Conservation (phyloP, 768 basidiomycete species). For the Mycena galopus region DNA sequence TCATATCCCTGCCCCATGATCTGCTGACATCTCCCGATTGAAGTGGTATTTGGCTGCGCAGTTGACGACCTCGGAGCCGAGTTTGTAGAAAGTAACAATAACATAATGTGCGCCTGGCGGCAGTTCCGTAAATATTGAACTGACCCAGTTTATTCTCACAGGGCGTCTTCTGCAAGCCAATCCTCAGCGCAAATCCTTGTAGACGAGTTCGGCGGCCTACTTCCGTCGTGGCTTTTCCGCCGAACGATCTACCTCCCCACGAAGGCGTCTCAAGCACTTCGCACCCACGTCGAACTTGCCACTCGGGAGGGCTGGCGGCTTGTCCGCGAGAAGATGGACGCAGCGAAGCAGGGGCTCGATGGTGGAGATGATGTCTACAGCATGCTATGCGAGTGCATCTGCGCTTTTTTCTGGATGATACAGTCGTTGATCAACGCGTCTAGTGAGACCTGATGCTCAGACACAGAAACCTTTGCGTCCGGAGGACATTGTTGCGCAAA, state of each 20-base stretch:
- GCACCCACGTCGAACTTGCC: constrained; percentile 24
- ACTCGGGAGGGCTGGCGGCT: constrained; percentile 22
- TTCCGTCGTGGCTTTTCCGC: constrained; percentile 28
- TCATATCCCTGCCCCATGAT: constrained; percentile 17
- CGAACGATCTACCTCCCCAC: constrained; percentile 24
- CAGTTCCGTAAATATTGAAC: constrained; percentile 21
- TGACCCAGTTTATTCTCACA: constrained; percentile 19
- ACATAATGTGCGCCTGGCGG: constrained; percentile 19
- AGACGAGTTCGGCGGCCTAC: constrained; percentile 12
- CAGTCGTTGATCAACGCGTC: constrained; percentile 12
- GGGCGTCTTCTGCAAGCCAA: constrained; percentile 24
- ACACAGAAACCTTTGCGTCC: constrained; percentile 19
- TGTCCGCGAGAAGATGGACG: constrained; percentile 24
- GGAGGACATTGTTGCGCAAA: constrained; percentile 30
- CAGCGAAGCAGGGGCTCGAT: constrained; percentile 24
- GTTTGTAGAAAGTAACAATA: constrained; percentile 25
- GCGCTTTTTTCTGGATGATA: constrained; percentile 23
- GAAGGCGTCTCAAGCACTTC: constrained; percentile 18
- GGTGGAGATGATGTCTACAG: constrained; percentile 24
- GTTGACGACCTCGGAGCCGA: constrained; percentile 21
- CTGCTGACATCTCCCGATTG: constrained; percentile 19
- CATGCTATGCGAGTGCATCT: constrained; percentile 20
- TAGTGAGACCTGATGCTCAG: constrained; percentile 23
- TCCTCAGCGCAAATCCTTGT: constrained; percentile 19
- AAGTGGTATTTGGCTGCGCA: constrained; percentile 30